Evolutionary conservation across 2,329 filamentous ascomycete species (phyloP).

Genomic region (Mycocentrospora acerina): DNA sequence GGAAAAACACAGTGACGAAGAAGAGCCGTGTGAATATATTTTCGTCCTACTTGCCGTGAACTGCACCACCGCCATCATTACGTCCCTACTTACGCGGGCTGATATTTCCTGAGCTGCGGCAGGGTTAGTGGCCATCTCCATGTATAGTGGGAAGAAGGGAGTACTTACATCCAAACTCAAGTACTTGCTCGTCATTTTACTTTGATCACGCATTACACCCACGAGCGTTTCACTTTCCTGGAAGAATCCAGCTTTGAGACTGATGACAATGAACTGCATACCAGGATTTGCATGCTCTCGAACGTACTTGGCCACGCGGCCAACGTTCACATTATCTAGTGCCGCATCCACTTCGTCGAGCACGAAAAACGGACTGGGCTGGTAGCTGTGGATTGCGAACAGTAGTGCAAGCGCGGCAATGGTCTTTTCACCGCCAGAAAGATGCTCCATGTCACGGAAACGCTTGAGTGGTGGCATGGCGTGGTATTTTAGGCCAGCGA

Average conservation of each 20-base stretch:
- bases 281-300: constrained; percentile 90
- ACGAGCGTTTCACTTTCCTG: constrained; percentile 95
- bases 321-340: constrained; percentile 96
- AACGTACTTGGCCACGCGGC: constrained; percentile 95
- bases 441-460: constrained; percentile 98
- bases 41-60: too few relatives aligned
- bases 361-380: constrained; percentile 95
- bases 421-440: constrained; percentile 97
- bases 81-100: too few relatives aligned
- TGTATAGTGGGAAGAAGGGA: not conserved
- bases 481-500: constrained; percentile 95
- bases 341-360: constrained; percentile 97
- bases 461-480: constrained; percentile 98
- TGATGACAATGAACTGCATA: constrained; percentile 99
- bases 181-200: constrained; percentile 86
- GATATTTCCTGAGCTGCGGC: constrained; percentile 30
- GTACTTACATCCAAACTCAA: constrained; percentile 89
- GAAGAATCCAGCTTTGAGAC: constrained; percentile 91
- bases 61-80: too few relatives aligned
- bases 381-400: constrained; percentile 95
- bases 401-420: constrained; percentile 96
- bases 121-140: constrained; percentile 9
- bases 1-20: too few relatives aligned
- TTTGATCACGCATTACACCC: constrained; percentile 93
- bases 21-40: too few relatives aligned